phyloP scores from a whole-genome alignment of 345 rosid species.

The Sonneratia caseolaris region DNA sequence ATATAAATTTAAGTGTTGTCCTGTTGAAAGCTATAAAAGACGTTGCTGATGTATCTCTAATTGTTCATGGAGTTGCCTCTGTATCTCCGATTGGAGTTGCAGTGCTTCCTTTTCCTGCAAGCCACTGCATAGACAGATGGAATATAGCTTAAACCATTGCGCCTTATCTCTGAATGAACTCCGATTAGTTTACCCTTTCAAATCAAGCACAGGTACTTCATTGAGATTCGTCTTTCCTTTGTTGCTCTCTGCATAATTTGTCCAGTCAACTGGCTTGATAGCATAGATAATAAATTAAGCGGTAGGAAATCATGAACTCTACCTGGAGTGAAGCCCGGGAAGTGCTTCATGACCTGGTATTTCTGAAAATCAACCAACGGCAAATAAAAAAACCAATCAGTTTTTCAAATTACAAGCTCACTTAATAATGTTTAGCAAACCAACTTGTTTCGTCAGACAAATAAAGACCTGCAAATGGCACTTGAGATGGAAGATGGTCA shows the following conservation, averaged over 20 bases:
- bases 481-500: constrained; percentile 93
- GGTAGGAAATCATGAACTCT: neutral
- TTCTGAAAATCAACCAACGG: constrained; percentile 35
- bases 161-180: neutral
- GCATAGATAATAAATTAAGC: neutral
- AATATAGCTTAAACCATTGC: neutral
- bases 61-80: constrained; percentile 87
- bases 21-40: neutral
- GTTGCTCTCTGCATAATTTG: neutral
- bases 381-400: constrained; percentile 1
- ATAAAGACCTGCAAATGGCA: constrained; percentile 78
- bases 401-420: neutral
- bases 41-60: constrained; percentile 45
- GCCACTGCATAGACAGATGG: constrained; percentile 34
- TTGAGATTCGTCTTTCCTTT: constrained; percentile 2
- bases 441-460: neutral
- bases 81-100: constrained; percentile 74
- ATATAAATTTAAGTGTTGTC: neutral
- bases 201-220: constrained; percentile 5
- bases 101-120: constrained; percentile 68
- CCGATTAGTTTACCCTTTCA: constrained; percentile 5
- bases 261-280: neutral
- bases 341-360: constrained; percentile 77
- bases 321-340: constrained; percentile 70
- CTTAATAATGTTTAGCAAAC: neutral